phyloP scores from a whole-genome alignment of 345 rosid species.

The Syzygium oleosum region DNA sequence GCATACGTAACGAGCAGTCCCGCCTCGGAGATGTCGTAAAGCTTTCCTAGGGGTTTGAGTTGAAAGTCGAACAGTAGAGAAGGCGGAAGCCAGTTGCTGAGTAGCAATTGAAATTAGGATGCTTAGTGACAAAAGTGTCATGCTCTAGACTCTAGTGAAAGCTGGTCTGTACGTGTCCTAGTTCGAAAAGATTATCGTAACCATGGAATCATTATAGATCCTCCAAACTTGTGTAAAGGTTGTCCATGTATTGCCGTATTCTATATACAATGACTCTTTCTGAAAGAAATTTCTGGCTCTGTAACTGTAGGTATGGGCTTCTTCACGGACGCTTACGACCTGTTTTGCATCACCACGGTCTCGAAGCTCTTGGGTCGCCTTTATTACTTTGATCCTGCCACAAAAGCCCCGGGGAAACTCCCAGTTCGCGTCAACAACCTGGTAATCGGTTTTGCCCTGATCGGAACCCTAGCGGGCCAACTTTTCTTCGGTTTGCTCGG shows the following conservation, averaged over 20 bases:
- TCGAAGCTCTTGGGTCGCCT: conserved; percentile 65
- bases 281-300: conserved; percentile 16
- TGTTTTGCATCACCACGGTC: conserved; percentile 53
- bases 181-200: background rate
- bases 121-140: background rate
- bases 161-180: background rate
- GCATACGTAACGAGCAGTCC: background rate
- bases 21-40: background rate
- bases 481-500: conserved; percentile 61
- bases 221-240: background rate
- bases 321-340: conserved; percentile 77
- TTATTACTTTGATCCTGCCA: conserved; percentile 40
- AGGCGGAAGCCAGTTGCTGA: background rate
- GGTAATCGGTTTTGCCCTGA: conserved; percentile 47
- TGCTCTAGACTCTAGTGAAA: background rate
- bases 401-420: conserved; percentile 20
- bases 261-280: background rate
- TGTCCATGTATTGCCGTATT: background rate
- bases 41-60: background rate
- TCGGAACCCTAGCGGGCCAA: conserved; percentile 51
- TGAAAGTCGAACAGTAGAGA: background rate
- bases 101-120: background rate
- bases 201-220: background rate
- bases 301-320: conserved; percentile 74
- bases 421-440: conserved; percentile 25